Conservation (phyloP, 345 rosid species). For the Salix viminalis region DNA sequence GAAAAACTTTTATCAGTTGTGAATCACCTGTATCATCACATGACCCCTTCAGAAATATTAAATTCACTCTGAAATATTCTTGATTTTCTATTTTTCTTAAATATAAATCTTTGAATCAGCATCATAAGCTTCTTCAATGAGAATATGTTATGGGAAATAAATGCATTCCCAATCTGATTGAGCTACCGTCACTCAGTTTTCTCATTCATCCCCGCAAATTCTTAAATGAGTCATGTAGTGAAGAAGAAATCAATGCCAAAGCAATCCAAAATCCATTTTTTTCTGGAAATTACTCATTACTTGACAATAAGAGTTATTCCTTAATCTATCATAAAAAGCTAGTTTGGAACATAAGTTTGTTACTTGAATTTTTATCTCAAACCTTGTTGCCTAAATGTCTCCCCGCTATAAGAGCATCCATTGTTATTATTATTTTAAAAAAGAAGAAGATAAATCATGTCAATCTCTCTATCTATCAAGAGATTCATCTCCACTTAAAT, state of each 20-base stretch:
- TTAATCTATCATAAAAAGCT: background rate
- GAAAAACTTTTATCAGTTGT: background rate
- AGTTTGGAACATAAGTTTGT: background rate
- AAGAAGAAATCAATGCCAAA: slow-evolving; percentile 1
- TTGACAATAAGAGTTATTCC: background rate
- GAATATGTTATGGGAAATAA: background rate
- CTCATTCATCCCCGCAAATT: background rate
- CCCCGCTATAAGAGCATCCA: background rate
- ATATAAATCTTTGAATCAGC: background rate
- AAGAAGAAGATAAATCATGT: no score
- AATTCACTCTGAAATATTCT: background rate
- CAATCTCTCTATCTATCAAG: background rate
- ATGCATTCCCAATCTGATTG: background rate
- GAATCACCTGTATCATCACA: slow-evolving; percentile 1
- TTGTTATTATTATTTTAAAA: no score
- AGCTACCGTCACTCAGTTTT: background rate
- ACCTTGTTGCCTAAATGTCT: background rate
- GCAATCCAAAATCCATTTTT: background rate
- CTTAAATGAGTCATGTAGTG: background rate
- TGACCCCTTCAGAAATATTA: background rate
- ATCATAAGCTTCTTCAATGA: background rate
- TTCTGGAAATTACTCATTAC: background rate
- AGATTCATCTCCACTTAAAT: background rate
- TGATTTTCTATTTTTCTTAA: background rate
- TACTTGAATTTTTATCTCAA: background rate